Evolutionary conservation across 2,329 filamentous ascomycete genomes (phyloP), one percentile per base, ranked within the genome.

Genomic region (Thermoascus crustaceus): DNA sequence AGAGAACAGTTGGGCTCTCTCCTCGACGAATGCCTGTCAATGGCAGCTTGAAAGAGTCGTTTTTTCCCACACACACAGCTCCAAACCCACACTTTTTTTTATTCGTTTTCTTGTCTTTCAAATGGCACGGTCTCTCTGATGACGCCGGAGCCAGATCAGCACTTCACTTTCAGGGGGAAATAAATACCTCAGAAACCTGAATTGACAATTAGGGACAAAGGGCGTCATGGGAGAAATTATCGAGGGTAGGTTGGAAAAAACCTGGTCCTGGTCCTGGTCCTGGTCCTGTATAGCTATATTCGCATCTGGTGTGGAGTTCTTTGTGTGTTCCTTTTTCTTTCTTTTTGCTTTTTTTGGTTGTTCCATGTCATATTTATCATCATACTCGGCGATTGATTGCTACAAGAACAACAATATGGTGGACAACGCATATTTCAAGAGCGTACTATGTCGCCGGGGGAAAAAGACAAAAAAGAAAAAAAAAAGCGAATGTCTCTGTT

Each of bases 21-120:
- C 32, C 55, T 65, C 16, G 61, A 65, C 30, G 61, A 62, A 37
- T 64, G 61, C 44, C 46, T 65, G 18, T 63, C 60, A 24, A 55
- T 64, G 54, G 60, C 60, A 34, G 54, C 59, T 32, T 64, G 45
- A 58, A 8, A 14, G 7, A 7, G 5, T 32, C 23, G 20, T 21
- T 23, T 35, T 38, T 40, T 41, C 31, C 34, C 39, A 37, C 27
- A n/a, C n/a, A n/a, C n/a, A n/a, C 22, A 7, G 7, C 22, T 24
- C n/a, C 7, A 24, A 24, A 24, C 26, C 32, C 18, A 32, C 9
- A 34, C 29, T 32, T 37, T 30, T 30, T 32, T 21, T 18, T 32
- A n/a, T 32, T 14, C 8, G 5, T 32, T 32, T 20, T 11, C 18
- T 9, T 19, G 16, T 18, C 11, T 5, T 19, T 7, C 10, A 10